Evolutionary conservation across 345 rosid species (phyloP), one percentile per base, ranked within the genome.

Genomic region (Hevea brasiliensis): DNA sequence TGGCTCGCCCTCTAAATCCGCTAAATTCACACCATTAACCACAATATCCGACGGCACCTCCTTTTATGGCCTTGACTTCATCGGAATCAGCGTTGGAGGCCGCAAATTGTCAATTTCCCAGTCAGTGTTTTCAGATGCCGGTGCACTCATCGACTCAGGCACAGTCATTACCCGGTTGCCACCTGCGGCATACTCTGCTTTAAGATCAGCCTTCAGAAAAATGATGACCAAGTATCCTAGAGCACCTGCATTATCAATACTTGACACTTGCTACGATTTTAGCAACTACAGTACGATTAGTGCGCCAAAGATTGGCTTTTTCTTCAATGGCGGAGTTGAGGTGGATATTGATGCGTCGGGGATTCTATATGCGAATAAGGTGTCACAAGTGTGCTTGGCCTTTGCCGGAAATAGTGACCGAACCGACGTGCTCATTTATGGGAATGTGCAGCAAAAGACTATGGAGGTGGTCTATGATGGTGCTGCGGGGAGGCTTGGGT

Each of bases 121-220:
- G 0, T 76, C 92, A 0, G 81, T 84, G 0, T 90, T 94, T 78
- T 69, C 90, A 1, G 58, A 73, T 0, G 80, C 85, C 18, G 90
- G 93, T 0, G 77, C 89, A 7, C 65, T 94, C n/a, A 94, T 94
- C 21, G 98, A 94, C 73, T 92, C 98, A 0, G 97, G 97, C 42
- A 90, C 97, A 0, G 97, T 92, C 42, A 92, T 94, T 65, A 80
- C 95, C 0, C 88, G 98, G 11, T 79, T 94, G 65, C 95, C 96
- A 0, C 89, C 91, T 0, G 82, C 79, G 0, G 95, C 88, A 0
- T 94, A 94, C 78, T 65, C 88, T 1, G 85, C 89, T 3, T 15
- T 94, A 32, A 48, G 76, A 0, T 40, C 79, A 7, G 72, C 89
- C 17, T 92, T 94, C 70, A 74, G 78, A 72, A 75, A 80, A 67